Conservation (phyloP, 2,329 filamentous ascomycete genomes). For the Chaetothyriales sp. region DNA sequence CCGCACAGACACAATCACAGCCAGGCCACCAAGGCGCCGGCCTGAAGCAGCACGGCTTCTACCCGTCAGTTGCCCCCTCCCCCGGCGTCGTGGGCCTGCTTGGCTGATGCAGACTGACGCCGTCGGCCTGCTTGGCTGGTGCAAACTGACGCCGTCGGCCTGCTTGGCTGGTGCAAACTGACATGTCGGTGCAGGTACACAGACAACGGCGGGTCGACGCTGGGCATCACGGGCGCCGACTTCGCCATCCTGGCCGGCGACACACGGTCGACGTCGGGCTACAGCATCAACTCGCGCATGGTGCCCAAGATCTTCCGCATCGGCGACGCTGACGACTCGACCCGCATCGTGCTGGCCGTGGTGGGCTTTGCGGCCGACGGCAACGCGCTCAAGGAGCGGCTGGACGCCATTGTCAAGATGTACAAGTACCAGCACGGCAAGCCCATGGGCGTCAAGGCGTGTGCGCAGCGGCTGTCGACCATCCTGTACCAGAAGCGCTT, state of each 20-base stretch:
- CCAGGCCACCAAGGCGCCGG: constrained; percentile 28
- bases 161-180: not conserved
- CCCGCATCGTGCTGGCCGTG: constrained; percentile 78
- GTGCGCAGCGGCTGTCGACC: constrained; percentile 85
- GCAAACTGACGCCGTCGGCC: not conserved
- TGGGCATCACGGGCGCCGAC: constrained; percentile 84
- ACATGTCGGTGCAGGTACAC: constrained; percentile 50
- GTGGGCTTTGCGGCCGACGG: constrained; percentile 95
- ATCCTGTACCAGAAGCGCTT: constrained; percentile 96
- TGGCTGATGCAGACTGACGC: not conserved
- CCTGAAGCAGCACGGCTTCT: constrained; percentile 65
- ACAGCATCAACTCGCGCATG: constrained; percentile 97
- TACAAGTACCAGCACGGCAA: constrained; percentile 98
- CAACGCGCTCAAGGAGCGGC: constrained; percentile 79
- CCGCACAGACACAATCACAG: constrained; percentile 26
- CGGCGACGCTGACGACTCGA: constrained; percentile 74
- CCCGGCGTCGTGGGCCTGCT: not conserved
- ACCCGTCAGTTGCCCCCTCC: constrained; percentile 62
- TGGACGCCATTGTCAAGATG: constrained; percentile 95
- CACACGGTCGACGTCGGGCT: constrained; percentile 87
- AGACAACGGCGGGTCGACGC: constrained; percentile 92
- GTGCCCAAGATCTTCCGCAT: constrained; percentile 95
- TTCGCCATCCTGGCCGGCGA: constrained; percentile 96
- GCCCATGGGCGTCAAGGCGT: constrained; percentile 85
- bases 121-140: not conserved